Base-by-base conservation (phyloP, 2,329 filamentous ascomycete species). In the Ceratocystiopsis brevicomis region DNA sequence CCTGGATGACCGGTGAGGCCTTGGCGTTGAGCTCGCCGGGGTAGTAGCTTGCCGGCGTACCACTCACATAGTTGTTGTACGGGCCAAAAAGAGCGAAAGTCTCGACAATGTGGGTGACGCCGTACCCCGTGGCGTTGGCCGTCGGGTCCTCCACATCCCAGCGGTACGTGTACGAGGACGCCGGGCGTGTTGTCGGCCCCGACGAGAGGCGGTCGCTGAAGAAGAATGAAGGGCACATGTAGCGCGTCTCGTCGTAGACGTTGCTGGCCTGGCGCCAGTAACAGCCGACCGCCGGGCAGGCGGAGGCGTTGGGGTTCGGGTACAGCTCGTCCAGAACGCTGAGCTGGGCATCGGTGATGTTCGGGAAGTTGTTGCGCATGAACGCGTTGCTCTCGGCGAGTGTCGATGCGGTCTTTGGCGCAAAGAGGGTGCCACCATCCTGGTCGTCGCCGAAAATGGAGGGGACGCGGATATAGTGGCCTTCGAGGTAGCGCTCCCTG, bases 101-200 rank as follows among this genome's bases (percentile, higher is more conserved):
- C 38, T 71, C 66, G 45, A 62, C 64, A 14, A 66, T 56, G 52
- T 72, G 68, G 25, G 62, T 64, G 4, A 68, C 64, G 17, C 68
- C 68, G 3, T 63, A 45, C 1, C 68, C 68, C 0, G 44, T 32
- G 6, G 56, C 56, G 0, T 50, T 42, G 49, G 60, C 56, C 15
- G 52, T 47, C 1, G 51, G 45, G 53, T 69, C 66, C 35, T 53
- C 51, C 18, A 71, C 65, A 54, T 69, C 62, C 58, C 64, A 71
- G 36, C 62, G 63, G 54, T 71, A 72, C 21, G 59, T 30, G 25
- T 30, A 30, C 25, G 25, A 30, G 25, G 25, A 9, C 25, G 8
- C 25, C 58, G 60, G 39, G 21, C 6, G 15, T 30, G 15, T 14
- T 32, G 16, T 43, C 44, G 41, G 60, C 55, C 30, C 56, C 54